Conservation (phyloP, 495 filamentous ascomycete species). For the Pyrenopolyporus hunteri region DNA sequence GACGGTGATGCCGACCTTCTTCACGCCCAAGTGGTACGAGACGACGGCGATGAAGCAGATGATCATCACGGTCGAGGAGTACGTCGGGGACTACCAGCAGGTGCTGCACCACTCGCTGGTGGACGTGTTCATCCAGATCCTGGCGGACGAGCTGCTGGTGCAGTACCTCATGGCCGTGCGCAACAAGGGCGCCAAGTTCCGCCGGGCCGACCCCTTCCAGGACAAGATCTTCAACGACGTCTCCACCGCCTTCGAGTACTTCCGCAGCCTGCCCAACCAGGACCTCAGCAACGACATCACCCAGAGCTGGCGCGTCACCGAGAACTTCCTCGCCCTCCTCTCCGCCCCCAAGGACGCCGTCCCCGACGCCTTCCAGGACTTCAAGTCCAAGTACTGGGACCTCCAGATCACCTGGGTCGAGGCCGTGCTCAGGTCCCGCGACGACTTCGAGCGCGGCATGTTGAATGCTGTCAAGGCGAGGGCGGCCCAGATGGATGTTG, state of each 20-base stretch:
- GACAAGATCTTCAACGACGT: constrained; percentile 93
- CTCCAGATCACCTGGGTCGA: constrained; percentile 97
- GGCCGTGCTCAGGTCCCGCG: constrained; percentile 79
- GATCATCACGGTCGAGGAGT: constrained; percentile 91
- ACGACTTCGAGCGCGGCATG: constrained; percentile 94
- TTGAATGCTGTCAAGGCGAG: constrained; percentile 83
- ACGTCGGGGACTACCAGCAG: constrained; percentile 80
- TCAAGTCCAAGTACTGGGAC: constrained; percentile 92
- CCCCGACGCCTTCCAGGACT: constrained; percentile 76
- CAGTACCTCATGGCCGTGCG: constrained; percentile 84
- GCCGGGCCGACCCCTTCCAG: constrained; percentile 77
- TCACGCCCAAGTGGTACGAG: constrained; percentile 86
- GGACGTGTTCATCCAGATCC: constrained; percentile 88
- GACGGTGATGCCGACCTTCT: constrained; percentile 82
- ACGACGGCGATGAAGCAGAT: constrained; percentile 85
- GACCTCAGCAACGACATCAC: constrained; percentile 68
- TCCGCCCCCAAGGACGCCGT: constrained; percentile 74
- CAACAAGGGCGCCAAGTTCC: constrained; percentile 91
- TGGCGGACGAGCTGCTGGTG: constrained; percentile 86
- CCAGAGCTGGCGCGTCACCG: constrained; percentile 87
- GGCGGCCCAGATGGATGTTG: constrained; percentile 81
- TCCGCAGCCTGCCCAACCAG: constrained; percentile 58
- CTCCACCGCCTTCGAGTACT: constrained; percentile 80
- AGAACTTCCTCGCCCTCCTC: constrained; percentile 77
- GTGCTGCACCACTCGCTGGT: constrained; percentile 83